Percentiles rank a stretch among this genome's conserved stretches.
Evolutionary conservation across 768 basidiomycete species (phyloP).

Genomic region (Panellus pusillus): DNA sequence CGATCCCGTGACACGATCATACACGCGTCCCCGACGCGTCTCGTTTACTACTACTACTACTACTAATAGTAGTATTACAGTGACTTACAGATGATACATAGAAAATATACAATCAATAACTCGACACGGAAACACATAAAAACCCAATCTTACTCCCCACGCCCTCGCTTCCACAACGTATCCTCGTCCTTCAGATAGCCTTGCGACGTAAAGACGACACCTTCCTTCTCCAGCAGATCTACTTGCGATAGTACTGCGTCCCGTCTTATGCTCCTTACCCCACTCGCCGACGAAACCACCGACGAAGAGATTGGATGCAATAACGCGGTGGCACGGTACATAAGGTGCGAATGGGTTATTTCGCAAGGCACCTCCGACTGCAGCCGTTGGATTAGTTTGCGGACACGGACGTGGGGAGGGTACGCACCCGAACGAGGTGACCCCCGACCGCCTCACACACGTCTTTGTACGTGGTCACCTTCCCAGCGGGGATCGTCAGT

Average conservation of each 20-base stretch:
- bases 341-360: conserved; percentile 67
- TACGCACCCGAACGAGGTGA: conserved; percentile 66
- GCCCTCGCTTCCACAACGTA: conserved; percentile 7
- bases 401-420: background rate
- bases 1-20: no score
- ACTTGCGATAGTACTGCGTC: conserved; percentile 47
- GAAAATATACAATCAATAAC: no score
- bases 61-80: no score
- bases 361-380: conserved; percentile 64
- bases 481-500: conserved; percentile 48
- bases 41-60: no score
- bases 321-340: conserved; percentile 71
- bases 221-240: conserved; percentile 50
- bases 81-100: no score
- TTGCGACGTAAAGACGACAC: conserved; percentile 46
- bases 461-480: conserved; percentile 58
- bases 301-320: conserved; percentile 58
- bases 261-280: conserved; percentile 44
- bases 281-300: conserved; percentile 69
- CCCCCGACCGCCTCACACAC: conserved; percentile 53
- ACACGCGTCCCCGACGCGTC: no score
- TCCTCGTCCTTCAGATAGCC: conserved; percentile 38
- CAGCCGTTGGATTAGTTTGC: background rate
- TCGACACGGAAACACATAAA: no score
- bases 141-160: no score